Conservation (phyloP, 768 basidiomycete species). For the Mycena sanguinolenta region DNA sequence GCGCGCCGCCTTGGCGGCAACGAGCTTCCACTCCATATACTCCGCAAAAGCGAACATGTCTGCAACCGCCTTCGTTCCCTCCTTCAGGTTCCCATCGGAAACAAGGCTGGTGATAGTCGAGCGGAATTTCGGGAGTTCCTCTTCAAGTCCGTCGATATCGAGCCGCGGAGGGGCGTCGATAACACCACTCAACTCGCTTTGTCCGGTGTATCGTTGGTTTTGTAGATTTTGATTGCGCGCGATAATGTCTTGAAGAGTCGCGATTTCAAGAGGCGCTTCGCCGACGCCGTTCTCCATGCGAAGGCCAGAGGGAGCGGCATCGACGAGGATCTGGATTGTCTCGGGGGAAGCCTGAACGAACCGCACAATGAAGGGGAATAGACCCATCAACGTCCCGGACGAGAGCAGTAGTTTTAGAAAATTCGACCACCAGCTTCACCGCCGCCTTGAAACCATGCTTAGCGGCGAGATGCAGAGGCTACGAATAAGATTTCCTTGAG, state of each 20-base stretch:
- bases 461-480: slow-evolving; percentile 72
- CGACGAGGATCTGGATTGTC: slow-evolving; percentile 56
- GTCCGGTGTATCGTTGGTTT: background rate
- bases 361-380: slow-evolving; percentile 66
- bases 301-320: slow-evolving; percentile 54
- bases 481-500: background rate
- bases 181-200: slow-evolving; percentile 27
- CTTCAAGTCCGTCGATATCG: slow-evolving; percentile 35
- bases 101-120: slow-evolving; percentile 42
- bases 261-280: slow-evolving; percentile 57
- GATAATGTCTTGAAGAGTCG: slow-evolving; percentile 45
- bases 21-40: slow-evolving; percentile 46
- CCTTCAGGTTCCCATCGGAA: slow-evolving; percentile 40
- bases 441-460: slow-evolving; percentile 47
- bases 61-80: slow-evolving; percentile 38
- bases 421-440: slow-evolving; percentile 54
- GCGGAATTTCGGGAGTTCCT: slow-evolving; percentile 43
- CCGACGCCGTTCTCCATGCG: slow-evolving; percentile 66
- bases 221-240: slow-evolving; percentile 34
- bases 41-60: slow-evolving; percentile 45
- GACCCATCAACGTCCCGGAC: slow-evolving; percentile 62
- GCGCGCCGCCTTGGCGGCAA: slow-evolving; percentile 36
- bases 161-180: slow-evolving; percentile 34
- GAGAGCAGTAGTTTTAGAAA: slow-evolving; percentile 51
- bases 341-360: slow-evolving; percentile 47